phyloP scores from a whole-genome alignment of 2,329 filamentous ascomycete genomes.

The Coleophoma eucalyptorum region DNA sequence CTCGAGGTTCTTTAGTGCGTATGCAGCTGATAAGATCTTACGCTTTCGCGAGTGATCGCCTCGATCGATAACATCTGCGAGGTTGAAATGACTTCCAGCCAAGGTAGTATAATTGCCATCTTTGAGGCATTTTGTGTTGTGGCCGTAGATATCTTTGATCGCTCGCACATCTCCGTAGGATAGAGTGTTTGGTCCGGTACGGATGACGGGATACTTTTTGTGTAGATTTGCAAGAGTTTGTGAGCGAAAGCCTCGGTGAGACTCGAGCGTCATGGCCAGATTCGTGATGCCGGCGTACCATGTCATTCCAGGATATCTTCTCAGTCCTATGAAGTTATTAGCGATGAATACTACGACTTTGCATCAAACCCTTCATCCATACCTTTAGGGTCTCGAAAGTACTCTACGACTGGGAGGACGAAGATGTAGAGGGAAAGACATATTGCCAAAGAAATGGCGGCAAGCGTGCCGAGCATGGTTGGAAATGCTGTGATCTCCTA shows the following conservation, averaged over 20 bases:
- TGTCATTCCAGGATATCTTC: constrained; percentile 40
- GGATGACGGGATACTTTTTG: constrained; percentile 39
- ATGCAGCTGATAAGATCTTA: constrained; percentile 44
- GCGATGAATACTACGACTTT: no score
- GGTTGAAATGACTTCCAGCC: constrained; percentile 44
- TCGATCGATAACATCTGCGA: constrained; percentile 49
- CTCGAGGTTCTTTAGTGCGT: constrained; percentile 49
- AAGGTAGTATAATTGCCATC: constrained; percentile 40
- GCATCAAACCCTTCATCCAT: no score
- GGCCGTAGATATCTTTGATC: constrained; percentile 42
- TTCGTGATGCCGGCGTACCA: constrained; percentile 39
- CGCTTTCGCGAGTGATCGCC: constrained; percentile 47
- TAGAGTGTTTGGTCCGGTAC: constrained; percentile 20
- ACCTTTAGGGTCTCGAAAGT: constrained; percentile 41
- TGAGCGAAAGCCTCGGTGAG: constrained; percentile 39
- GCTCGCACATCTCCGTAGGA: not conserved
- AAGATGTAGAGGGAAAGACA: constrained; percentile 27
- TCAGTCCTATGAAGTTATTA: constrained; percentile 26
- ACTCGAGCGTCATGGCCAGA: constrained; percentile 42
- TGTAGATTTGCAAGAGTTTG: constrained; percentile 38
- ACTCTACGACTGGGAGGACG: constrained; percentile 34
- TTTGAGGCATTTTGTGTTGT: constrained; percentile 46
- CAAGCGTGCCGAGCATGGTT: not conserved
- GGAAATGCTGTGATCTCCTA: no score
- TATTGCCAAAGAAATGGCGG: not conserved